phyloP scores from a whole-genome alignment of 23 red algal genomes.

The Gracilariopsis chorda region DNA sequence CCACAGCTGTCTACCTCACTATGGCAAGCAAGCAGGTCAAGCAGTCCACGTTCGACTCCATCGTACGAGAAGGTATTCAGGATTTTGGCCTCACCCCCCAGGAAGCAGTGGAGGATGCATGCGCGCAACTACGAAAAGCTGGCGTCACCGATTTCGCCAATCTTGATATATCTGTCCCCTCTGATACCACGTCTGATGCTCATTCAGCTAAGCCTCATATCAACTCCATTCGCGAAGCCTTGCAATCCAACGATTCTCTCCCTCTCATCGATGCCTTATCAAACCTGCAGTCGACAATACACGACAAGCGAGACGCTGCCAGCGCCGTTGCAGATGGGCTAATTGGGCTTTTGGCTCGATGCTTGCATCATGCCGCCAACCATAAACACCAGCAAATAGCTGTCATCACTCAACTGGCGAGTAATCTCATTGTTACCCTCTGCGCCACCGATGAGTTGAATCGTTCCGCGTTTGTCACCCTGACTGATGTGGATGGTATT shows the following conservation, averaged over 20 bases:
- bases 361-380: not conserved
- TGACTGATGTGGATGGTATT: not conserved
- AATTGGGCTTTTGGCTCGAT: not conserved
- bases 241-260: not conserved
- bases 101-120: constrained; percentile 47
- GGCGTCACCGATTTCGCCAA: constrained; percentile 57
- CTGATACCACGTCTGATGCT: not conserved
- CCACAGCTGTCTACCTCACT: too few relatives aligned
- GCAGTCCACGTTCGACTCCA: constrained; percentile 57
- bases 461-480: not conserved
- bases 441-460: constrained; percentile 37
- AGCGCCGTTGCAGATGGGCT: not conserved
- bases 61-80: constrained; percentile 47
- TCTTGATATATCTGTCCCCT: not conserved
- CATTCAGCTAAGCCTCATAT: not conserved
- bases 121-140: constrained; percentile 26
- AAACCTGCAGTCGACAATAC: not conserved
- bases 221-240: not conserved
- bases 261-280: not conserved
- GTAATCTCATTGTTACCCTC: constrained; percentile 1
- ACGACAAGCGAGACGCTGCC: not conserved
- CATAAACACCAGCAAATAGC: not conserved
- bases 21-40: constrained; percentile 46
- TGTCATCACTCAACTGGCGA: not conserved
- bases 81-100: constrained; percentile 35